A percentile compares a stretch with the other conserved stretches of the same genome.
phyloP scores from a whole-genome alignment of 148 eudicot species.

The Rhododendron ovatum region DNA sequence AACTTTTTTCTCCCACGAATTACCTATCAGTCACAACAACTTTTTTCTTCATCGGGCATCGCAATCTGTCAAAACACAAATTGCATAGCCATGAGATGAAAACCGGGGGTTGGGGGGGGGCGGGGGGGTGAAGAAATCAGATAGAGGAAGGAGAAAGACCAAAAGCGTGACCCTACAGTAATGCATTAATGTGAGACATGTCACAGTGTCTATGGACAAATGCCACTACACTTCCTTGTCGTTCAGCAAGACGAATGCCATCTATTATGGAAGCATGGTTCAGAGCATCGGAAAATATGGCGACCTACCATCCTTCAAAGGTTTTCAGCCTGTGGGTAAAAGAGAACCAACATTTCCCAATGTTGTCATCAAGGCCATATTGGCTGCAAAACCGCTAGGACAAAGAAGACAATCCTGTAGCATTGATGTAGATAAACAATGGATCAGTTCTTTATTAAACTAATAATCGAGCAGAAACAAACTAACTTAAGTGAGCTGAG shows the following conservation, averaged over 20 bases:
- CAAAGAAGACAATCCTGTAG: constrained; percentile 98
- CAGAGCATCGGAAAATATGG: constrained; percentile 91
- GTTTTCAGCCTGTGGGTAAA: constrained; percentile 42
- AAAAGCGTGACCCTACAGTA: constrained; percentile 52
- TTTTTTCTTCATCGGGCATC: constrained; percentile 60
- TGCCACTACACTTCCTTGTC: constrained; percentile 54
- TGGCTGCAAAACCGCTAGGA: constrained; percentile 97
- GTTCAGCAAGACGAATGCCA: constrained; percentile 92
- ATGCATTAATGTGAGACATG: constrained; percentile 74
- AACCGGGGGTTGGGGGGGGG: not conserved
- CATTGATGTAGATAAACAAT: constrained; percentile 20
- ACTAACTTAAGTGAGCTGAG: not conserved
- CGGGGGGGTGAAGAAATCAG: not conserved
- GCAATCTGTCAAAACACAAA: constrained; percentile 46
- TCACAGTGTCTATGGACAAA: constrained; percentile 88
- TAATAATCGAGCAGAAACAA: constrained; percentile 3
- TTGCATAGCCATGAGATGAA: not conserved
- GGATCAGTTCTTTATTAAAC: not conserved
- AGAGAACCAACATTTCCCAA: constrained; percentile 77
- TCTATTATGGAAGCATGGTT: constrained; percentile 98
- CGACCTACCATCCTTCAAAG: constrained; percentile 53
- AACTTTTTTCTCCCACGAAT: not conserved
- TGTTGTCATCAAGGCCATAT: constrained; percentile 93
- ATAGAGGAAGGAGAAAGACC: not conserved
- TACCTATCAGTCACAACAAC: constrained; percentile 94